A percentile compares a stretch with the other conserved stretches of the same genome.
Conservation (phyloP, 441 rosid genomes). For the Capsella rubella region DNA sequence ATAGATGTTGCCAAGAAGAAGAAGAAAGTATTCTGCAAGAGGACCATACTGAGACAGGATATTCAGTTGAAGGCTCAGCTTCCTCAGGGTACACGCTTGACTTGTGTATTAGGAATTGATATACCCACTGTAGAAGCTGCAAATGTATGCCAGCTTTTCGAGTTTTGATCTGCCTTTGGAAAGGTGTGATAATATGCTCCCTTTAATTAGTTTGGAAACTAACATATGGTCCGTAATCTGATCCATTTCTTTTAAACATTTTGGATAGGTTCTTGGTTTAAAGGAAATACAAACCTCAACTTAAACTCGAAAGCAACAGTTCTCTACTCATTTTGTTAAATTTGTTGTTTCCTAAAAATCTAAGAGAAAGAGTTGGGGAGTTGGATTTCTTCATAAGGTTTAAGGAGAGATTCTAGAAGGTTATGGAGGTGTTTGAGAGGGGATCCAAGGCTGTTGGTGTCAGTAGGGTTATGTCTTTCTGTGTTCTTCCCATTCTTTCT, state of each 20-base stretch:
- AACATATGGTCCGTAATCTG: constrained; percentile 18
- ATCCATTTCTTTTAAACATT: neutral
- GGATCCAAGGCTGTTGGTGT: too few relatives aligned
- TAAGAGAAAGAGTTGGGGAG: too few relatives aligned
- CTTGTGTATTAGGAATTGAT: constrained; percentile 56
- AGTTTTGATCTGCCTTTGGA: constrained; percentile 4
- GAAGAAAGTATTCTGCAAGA: constrained; percentile 21
- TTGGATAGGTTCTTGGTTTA: neutral
- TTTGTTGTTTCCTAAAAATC: too few relatives aligned
- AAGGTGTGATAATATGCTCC: neutral
- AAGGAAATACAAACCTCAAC: neutral
- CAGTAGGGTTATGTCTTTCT: too few relatives aligned
- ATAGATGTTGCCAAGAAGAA: constrained; percentile 28
- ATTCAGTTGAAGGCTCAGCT: constrained; percentile 45
- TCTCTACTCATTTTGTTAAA: too few relatives aligned
- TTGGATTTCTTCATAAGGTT: too few relatives aligned
- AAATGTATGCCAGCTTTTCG: constrained; percentile 59
- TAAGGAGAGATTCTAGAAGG: too few relatives aligned
- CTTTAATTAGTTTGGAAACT: neutral
- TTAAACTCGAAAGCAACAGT: too few relatives aligned
- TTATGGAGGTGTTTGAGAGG: too few relatives aligned
- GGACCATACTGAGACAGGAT: constrained; percentile 35
- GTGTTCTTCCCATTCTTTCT: too few relatives aligned
- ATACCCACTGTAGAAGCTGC: constrained; percentile 58
- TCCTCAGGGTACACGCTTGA: constrained; percentile 57